These are phyloP conservation scores for Phytophthora constricta DNA, from an alignment of 352 stramenopile species.

Conservation along the genomic window DNA sequence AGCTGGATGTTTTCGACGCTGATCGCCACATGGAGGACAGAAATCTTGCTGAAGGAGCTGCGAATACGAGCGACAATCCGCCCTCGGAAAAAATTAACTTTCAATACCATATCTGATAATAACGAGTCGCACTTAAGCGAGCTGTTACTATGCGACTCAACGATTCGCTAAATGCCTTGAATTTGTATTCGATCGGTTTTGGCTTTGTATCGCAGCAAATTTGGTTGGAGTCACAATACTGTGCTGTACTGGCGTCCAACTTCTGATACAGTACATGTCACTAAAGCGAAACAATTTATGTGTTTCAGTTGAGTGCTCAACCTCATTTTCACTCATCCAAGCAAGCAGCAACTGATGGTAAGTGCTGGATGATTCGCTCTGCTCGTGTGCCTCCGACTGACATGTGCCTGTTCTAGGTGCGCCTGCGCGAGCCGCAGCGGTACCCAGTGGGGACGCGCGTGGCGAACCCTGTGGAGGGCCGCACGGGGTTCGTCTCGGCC, in stretches of 20 bases:
- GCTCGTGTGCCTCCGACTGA: background rate
- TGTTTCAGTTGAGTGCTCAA: background rate
- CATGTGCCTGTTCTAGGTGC: slow-evolving; percentile 25
- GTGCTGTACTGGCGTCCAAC: background rate
- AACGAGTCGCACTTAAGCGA: too few relatives aligned
- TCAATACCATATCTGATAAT: too few relatives aligned
- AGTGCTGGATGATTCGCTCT: background rate
- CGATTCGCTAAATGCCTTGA: too few relatives aligned
- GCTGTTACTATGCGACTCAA: background rate
- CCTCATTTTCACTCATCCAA: background rate
- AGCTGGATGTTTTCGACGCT: background rate
- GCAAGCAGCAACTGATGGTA: background rate
- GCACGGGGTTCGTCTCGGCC: slow-evolving; percentile 54
- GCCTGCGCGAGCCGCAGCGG: slow-evolving; percentile 48
- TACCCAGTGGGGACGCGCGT: slow-evolving; percentile 60
- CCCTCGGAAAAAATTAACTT: too few relatives aligned
- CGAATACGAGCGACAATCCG: background rate
- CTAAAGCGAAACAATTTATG: background rate
- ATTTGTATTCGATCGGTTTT: too few relatives aligned
- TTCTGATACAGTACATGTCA: background rate
- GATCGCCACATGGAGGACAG: background rate
- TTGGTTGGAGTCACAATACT: too few relatives aligned
- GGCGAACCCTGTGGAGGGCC: slow-evolving; percentile 63
- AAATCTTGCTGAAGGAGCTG: background rate
- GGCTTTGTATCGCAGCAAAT: too few relatives aligned